Conservation (phyloP, 257 asterid genomes). For the Jacaranda mimosifolia region DNA sequence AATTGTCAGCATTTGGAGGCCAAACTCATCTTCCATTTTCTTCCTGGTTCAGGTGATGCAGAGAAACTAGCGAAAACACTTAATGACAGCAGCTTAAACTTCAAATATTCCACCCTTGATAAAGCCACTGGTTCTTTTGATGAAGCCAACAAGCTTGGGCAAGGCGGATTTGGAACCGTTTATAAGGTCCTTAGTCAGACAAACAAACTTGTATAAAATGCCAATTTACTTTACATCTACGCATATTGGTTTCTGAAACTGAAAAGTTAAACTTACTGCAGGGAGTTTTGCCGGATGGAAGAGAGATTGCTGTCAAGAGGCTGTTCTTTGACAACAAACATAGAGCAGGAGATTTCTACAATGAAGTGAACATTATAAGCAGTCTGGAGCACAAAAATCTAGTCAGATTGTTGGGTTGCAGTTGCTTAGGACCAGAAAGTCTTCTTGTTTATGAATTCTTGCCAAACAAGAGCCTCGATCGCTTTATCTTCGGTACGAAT, state of each 20-base stretch:
- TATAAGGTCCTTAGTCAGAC: constrained; percentile 66
- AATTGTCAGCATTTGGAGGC: too few relatives aligned
- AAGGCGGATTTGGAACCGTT: constrained; percentile 96
- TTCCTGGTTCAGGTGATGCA: constrained; percentile 57
- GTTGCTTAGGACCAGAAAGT: constrained; percentile 92
- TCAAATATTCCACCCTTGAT: constrained; percentile 88
- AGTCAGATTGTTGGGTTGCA: constrained; percentile 88
- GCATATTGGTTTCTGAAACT: background rate
- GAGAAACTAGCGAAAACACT: constrained; percentile 71
- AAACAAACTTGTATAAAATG: background rate
- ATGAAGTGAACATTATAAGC: constrained; percentile 90
- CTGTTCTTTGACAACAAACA: constrained; percentile 79
- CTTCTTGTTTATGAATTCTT: constrained; percentile 85
- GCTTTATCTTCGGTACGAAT: constrained; percentile 68
- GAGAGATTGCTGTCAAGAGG: constrained; percentile 92
- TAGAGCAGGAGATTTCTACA: constrained; percentile 91
- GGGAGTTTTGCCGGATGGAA: constrained; percentile 81
- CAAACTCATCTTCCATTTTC: too few relatives aligned
- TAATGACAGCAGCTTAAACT: constrained; percentile 77
- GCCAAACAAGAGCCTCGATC: constrained; percentile 82
- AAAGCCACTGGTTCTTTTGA: constrained; percentile 84
- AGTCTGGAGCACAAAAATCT: constrained; percentile 92
- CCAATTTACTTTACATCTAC: constrained; percentile 27
- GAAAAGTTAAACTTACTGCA: constrained; percentile 23
- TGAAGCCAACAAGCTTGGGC: constrained; percentile 89